Base-by-base conservation (phyloP, 768 basidiomycete species). In the Hydnomerulius pinastri region DNA sequence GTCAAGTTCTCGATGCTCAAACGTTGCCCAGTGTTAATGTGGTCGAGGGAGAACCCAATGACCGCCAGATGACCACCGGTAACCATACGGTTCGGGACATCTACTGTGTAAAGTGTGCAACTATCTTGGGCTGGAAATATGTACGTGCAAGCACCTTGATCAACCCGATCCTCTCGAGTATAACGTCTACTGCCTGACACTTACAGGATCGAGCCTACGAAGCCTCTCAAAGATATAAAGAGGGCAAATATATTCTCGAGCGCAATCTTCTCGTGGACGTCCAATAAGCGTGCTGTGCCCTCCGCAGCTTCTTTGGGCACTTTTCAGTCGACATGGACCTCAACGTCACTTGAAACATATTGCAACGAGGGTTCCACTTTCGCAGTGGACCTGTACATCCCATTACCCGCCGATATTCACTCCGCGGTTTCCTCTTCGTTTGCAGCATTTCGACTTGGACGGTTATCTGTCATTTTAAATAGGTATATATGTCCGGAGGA, bases 211-310 rank as follows among this genome's bases (percentile, higher is more conserved):
- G 83, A 49, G 96, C 96, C 13, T 97, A 85, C 65, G 95, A 98
- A 64, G 65, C 77, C 10, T 79, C 85, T 7, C 95, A 99, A 80
- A 92, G 88, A 71, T 99, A 98, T 79, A 99, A 99, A 67, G 96
- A 99, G 75, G 93, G 94, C 66, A 94, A 94, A 77, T 97, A 83
- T 71, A 98, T 99, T 67, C 89, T 99, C 55, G 96, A 99, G 73
- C 87, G 92, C 63, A 90, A 90, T 66, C 78, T 92, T 62, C 86
- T 92, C 62, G 79, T 85, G 59, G 90, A 93, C 63, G 90, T 93
- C 47, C 87, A 92, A 74, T 92, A 76, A 71, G 44, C 25, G 36
- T 55, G 33, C 42, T 42, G n/a, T 40, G 28, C 48, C 51, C 36
- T 21, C 47, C 37, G 53, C 36, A 45, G 38, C 28, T 6, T 35